phyloP scores from a whole-genome alignment of 2,329 filamentous ascomycete genomes.

The Colletotrichum sp. region DNA sequence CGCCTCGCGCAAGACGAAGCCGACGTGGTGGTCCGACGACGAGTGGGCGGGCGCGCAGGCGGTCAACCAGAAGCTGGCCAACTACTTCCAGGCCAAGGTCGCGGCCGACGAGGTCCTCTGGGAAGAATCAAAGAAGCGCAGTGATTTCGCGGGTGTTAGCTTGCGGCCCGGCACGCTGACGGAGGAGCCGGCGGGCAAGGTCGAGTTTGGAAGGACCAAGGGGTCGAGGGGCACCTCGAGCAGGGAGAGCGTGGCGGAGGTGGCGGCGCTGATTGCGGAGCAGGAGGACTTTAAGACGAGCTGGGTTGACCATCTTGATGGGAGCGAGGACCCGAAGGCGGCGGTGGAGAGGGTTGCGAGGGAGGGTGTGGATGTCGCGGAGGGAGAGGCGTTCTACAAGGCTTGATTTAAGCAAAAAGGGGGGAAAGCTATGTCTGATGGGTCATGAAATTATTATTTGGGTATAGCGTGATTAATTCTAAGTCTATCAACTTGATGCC shows the following conservation, averaged over 20 bases:
- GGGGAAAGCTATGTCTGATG: too few species aligned
- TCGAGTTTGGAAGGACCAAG: conserved; percentile 53
- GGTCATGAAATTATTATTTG: conserved; percentile 4
- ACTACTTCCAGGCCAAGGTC: conserved; percentile 66
- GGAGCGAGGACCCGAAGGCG: conserved; percentile 49
- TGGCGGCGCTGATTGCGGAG: conserved; percentile 61
- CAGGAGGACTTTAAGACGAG: conserved; percentile 47
- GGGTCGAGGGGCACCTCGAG: conserved; percentile 45
- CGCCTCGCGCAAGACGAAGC: conserved; percentile 53
- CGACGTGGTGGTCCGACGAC: conserved; percentile 61
- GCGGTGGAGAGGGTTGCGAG: conserved; percentile 55
- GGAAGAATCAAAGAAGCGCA: conserved; percentile 45
- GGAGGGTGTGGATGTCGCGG: conserved; percentile 54
- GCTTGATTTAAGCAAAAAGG: neutral
- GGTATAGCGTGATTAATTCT: neutral
- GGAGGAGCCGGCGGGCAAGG: conserved; percentile 50
- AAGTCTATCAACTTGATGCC: conserved; percentile 28
- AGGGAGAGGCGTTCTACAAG: conserved; percentile 52
- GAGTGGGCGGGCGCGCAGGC: conserved; percentile 54
- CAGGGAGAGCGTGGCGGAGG: conserved; percentile 64
- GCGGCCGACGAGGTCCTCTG: conserved; percentile 64
- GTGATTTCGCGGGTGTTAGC: conserved; percentile 52
- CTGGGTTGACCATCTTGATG: conserved; percentile 63
- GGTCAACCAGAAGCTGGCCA: conserved; percentile 48
- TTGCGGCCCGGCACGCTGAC: conserved; percentile 59